Base-by-base conservation (phyloP, 2,329 filamentous ascomycete species). In the Myriosclerotinia duriaeana region DNA sequence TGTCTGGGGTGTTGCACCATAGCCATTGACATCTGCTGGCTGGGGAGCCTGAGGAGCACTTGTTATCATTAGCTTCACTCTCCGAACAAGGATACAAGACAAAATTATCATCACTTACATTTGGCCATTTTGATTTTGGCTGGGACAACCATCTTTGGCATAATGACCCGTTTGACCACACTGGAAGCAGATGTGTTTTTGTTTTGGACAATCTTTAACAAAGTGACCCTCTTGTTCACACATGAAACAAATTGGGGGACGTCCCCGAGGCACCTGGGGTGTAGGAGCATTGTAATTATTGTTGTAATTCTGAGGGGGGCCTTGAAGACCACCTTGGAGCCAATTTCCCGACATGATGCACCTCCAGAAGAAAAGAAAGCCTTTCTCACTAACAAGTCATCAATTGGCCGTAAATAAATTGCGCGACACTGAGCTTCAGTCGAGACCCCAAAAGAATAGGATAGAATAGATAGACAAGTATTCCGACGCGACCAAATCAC, bases 121-220 rank as follows among this genome's bases (percentile, higher is more conserved):
- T 70, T 81, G 81, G 55, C 79, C 78, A 70, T 77, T 74, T 68
- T 82, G 77, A 34, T 80, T 82, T 30, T 81, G 79, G 67, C 84
- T 80, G 9, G 82, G 83, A 72, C 84, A 86, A 60, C 30, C 30
- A 34, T 82, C 82, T 63, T 84, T 76, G 15, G 82, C 77, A 78
- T 82, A 85, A 72, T 86, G 84, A 5, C 81, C 81, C 40, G 76
- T 75, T 58, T 76, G 74, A 63, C 83, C 82, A 71, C 84, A 86
- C 72, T 85, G 85, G 74, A 84, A 85, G 74, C 84, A 86, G 69
- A 79, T 34, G 6, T 82, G 77, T 34, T 80, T 82, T 30, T 81
- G 79, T 68, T 84, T 80, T 9, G 82, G 83, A 72, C 84, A 86
- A 60, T 82, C 82, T 62, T 84, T 76, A 15, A 82, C 77, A 78